phyloP scores from a whole-genome alignment of 2,329 filamentous ascomycete species.

The Neophaeococcomyces aloes region DNA sequence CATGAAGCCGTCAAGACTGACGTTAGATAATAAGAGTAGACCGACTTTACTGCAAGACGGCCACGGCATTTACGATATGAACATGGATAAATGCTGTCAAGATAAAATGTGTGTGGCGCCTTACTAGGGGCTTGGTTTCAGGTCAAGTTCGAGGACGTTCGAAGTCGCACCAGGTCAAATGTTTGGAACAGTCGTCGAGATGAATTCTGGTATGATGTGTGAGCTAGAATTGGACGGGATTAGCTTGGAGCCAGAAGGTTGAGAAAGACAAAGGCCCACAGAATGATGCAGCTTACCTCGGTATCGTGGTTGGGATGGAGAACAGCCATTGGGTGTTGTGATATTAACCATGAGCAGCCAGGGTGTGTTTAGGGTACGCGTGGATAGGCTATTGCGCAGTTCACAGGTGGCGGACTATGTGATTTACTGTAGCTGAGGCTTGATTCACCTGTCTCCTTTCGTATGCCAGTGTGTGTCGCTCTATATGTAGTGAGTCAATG shows the following conservation, averaged over 20 bases:
- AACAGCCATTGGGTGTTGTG: neutral
- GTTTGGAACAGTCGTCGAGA: neutral
- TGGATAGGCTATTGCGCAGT: no score
- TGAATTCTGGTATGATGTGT: neutral
- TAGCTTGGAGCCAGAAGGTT: neutral
- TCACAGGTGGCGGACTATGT: no score
- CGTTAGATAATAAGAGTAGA: neutral
- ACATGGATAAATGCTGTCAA: neutral
- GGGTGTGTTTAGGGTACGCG: no score
- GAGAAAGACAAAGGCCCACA: neutral
- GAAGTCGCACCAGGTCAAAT: neutral
- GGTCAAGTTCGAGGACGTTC: neutral
- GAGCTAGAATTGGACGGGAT: neutral
- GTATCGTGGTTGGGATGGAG: neutral
- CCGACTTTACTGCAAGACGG: no score
- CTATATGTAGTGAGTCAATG: no score
- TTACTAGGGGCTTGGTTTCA: neutral
- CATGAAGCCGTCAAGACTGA: neutral
- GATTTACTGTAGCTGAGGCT: no score
- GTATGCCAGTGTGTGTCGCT: no score
- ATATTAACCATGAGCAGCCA: no score
- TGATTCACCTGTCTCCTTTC: no score
- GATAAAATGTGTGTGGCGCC: neutral
- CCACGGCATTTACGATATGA: neutral
- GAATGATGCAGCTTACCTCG: conserved; percentile 4